Percentiles rank a stretch among this genome's conserved stretches.
phyloP scores from a whole-genome alignment of 2,329 filamentous ascomycete genomes.

The Colletotrichum musae region DNA sequence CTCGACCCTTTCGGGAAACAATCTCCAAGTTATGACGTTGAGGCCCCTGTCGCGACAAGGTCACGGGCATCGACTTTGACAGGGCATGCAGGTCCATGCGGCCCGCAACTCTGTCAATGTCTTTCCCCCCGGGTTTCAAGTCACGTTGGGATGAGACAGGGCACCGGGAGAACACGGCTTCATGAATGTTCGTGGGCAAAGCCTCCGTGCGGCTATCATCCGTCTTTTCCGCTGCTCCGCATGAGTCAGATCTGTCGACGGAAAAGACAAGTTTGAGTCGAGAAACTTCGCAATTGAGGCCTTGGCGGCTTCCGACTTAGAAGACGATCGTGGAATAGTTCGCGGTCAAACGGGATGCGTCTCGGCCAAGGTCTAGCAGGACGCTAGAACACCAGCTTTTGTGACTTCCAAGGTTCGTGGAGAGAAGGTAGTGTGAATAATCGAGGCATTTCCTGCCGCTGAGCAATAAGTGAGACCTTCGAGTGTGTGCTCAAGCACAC shows the following conservation, averaged over 20 bases:
- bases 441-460: too few relatives aligned
- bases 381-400: too few relatives aligned
- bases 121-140: not conserved
- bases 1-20: not conserved
- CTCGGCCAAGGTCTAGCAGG: too few relatives aligned
- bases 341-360: too few relatives aligned
- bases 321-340: not conserved
- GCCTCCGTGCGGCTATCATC: not conserved
- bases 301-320: not conserved
- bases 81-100: not conserved
- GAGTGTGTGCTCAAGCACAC: too few relatives aligned
- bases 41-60: not conserved
- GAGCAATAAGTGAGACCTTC: too few relatives aligned
- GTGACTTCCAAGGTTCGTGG: too few relatives aligned
- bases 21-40: not conserved
- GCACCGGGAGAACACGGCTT: not conserved
- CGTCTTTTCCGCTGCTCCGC: not conserved
- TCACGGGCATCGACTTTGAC: not conserved
- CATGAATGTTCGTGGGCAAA: not conserved
- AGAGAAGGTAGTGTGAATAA: too few relatives aligned
- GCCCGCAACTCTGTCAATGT: slow-evolving; percentile 2
- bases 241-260: not conserved
- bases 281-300: not conserved
- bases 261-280: not conserved
- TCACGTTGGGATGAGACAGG: slow-evolving; percentile 1